Evolutionary conservation across 2,329 filamentous ascomycete species (phyloP).

Genomic region (Diplocarpon rosae): DNA sequence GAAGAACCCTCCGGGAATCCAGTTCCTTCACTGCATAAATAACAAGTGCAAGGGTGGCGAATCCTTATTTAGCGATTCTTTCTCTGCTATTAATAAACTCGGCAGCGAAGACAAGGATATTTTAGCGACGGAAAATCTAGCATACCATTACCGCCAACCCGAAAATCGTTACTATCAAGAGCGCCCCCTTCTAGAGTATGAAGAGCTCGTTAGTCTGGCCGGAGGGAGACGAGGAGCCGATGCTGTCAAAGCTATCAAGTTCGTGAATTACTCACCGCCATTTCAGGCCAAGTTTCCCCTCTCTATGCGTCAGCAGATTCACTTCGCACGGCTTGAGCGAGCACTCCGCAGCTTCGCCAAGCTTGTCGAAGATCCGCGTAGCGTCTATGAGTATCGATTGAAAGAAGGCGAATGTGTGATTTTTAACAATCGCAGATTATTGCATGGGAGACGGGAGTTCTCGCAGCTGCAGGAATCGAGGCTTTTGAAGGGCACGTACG

Average conservation of each 20-base stretch:
- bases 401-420: slow-evolving; percentile 77
- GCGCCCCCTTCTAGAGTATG: slow-evolving; percentile 42
- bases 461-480: slow-evolving; percentile 54
- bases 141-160: slow-evolving; percentile 59
- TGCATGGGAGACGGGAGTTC: slow-evolving; percentile 75
- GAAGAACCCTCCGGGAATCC: slow-evolving; percentile 64
- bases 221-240: background rate
- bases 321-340: slow-evolving; percentile 32
- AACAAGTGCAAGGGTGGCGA: slow-evolving; percentile 73
- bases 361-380: slow-evolving; percentile 43
- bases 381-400: slow-evolving; percentile 61
- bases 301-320: slow-evolving; percentile 5
- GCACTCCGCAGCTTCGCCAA: slow-evolving; percentile 45
- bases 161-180: slow-evolving; percentile 49
- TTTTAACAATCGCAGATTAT: slow-evolving; percentile 80
- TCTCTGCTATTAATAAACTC: slow-evolving; percentile 43
- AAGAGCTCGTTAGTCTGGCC: background rate
- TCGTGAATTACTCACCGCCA: slow-evolving; percentile 64
- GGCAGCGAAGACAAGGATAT: slow-evolving; percentile 23
- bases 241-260: slow-evolving; percentile 2
- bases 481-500: slow-evolving; percentile 80
- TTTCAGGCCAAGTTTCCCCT: slow-evolving; percentile 53
- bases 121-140: slow-evolving; percentile 36
- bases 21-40: slow-evolving; percentile 80
- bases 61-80: slow-evolving; percentile 74